These are phyloP conservation scores for Hanseniaspora gamundiae DNA, from an alignment of 1,139 yeast genomes.

Conservation along the genomic window DNA sequence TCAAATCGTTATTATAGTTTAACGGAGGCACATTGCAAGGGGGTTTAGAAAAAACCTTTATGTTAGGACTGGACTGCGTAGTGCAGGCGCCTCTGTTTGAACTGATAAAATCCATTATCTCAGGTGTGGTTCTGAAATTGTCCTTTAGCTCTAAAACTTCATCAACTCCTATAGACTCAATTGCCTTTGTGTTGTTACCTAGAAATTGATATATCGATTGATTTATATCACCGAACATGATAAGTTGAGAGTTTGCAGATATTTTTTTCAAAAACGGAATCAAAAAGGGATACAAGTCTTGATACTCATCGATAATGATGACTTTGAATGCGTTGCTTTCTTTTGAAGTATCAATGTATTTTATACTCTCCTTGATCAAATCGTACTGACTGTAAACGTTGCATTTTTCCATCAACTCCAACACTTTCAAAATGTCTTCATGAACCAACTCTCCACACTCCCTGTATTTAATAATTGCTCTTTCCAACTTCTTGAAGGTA, in stretches of 20 bases:
- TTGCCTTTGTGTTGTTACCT: slow-evolving; percentile 33
- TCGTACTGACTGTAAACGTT: slow-evolving; percentile 34
- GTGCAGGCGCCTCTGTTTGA: too few species aligned
- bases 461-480: slow-evolving; percentile 19
- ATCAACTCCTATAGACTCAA: slow-evolving; percentile 21
- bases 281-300: slow-evolving; percentile 51
- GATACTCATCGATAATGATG: slow-evolving; percentile 63
- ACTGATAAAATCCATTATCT: slow-evolving; percentile 34
- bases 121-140: slow-evolving; percentile 49
- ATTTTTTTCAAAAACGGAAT: slow-evolving; percentile 34
- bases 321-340: slow-evolving; percentile 21
- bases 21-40: slow-evolving; percentile 13
- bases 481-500: slow-evolving; percentile 27
- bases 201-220: slow-evolving; percentile 61
- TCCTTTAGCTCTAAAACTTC: slow-evolving; percentile 31
- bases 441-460: slow-evolving; percentile 6
- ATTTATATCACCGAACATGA: slow-evolving; percentile 63
- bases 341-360: slow-evolving; percentile 9
- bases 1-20: slow-evolving; percentile 9
- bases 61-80: too few species aligned
- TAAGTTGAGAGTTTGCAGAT: slow-evolving; percentile 31
- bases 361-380: slow-evolving; percentile 25
- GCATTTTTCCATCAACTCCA: slow-evolving; percentile 23
- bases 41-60: background rate
- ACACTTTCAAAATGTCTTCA: slow-evolving; percentile 15